Conservation (phyloP, 176 grass and related monocot genomes). For the Sorghum bicolor region DNA sequence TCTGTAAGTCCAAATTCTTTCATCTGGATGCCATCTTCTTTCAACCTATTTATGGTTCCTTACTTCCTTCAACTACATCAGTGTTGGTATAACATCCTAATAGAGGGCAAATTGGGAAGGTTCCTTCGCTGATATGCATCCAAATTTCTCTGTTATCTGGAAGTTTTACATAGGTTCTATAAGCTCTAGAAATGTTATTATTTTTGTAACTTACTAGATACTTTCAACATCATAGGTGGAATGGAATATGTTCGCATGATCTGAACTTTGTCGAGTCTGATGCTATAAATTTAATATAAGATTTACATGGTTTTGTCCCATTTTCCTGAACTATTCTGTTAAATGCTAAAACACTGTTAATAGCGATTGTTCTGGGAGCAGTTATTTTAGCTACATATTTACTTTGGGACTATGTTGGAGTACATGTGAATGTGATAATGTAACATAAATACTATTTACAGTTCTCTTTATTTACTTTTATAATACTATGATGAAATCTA, state of each 20-base stretch:
- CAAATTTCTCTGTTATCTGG: not conserved
- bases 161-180: not conserved
- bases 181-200: constrained; percentile 1
- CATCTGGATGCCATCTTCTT: not conserved
- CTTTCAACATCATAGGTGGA: not conserved
- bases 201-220: not conserved
- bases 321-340: not conserved
- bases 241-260: not conserved
- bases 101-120: not conserved
- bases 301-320: not conserved
- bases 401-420: not conserved
- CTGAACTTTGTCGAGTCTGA: not conserved
- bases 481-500: not conserved
- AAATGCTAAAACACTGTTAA: not conserved
- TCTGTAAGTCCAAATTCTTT: constrained; percentile 62
- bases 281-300: not conserved
- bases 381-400: not conserved
- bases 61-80: not conserved
- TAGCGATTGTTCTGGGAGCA: not conserved
- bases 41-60: constrained; percentile 5
- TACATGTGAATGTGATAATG: not conserved
- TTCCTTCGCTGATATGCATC: not conserved
- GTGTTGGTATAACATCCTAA: constrained; percentile 7
- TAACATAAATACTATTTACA: not conserved
- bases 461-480: constrained; percentile 1